Evolutionary conservation across 495 filamentous ascomycete genomes (phyloP).

Genomic region (Penicillium silybi): DNA sequence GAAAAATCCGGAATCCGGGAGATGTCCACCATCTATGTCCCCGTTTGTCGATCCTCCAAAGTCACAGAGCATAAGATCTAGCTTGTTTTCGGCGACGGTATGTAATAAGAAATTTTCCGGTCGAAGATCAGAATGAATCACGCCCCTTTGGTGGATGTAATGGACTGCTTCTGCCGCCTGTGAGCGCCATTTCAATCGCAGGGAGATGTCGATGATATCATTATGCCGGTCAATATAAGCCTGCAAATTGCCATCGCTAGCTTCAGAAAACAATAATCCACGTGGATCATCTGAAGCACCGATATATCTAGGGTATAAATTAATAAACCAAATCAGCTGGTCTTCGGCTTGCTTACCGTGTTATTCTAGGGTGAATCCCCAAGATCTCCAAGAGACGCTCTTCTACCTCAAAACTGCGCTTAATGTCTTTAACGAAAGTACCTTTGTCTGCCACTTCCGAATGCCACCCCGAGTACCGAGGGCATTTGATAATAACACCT

Average conservation of each 20-base stretch:
- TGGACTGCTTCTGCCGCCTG: conserved; percentile 22
- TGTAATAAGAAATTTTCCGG: conserved; percentile 24
- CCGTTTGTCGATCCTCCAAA: conserved; percentile 26
- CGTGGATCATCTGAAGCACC: conserved; percentile 12
- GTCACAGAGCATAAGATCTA: conserved; percentile 23
- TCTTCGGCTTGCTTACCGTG: too few relatives aligned
- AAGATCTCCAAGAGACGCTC: too few relatives aligned
- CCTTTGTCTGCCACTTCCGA: too few relatives aligned
- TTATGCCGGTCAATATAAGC: conserved; percentile 17
- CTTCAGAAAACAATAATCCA: conserved; percentile 16
- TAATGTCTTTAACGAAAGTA: too few relatives aligned
- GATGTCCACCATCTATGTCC: conserved; percentile 21
- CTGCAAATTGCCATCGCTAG: conserved; percentile 18
- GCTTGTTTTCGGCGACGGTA: conserved; percentile 5
- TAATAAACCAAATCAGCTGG: too few relatives aligned
- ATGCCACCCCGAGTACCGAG: too few relatives aligned
- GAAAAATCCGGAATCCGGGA: conserved; percentile 23
- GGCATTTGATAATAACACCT: too few relatives aligned
- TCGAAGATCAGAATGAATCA: conserved; percentile 23
- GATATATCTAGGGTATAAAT: not conserved
- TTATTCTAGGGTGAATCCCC: too few relatives aligned
- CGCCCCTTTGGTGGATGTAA: conserved; percentile 16
- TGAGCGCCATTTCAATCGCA: conserved; percentile 19
- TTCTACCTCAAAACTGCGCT: too few relatives aligned
- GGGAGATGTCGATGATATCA: conserved; percentile 8